Evolutionary conservation across 2,329 filamentous ascomycete genomes (phyloP), one percentile per base, ranked within the genome.

Genomic region (Beauveria caledonica): DNA sequence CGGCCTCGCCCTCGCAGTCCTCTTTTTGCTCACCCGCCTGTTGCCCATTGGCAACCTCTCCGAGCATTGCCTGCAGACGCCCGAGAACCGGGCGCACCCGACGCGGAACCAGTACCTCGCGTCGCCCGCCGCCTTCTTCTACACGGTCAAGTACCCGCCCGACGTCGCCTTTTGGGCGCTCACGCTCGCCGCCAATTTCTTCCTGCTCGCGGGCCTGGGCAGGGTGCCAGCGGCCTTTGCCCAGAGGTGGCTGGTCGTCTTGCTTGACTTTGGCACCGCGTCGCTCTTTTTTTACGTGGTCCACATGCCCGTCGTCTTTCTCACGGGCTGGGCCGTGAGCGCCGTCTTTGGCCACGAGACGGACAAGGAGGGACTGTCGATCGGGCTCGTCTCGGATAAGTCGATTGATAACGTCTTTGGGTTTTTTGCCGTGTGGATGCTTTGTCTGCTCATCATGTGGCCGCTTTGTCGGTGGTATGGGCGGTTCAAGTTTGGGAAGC

Each of bases 131-230:
- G 73, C 77, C 6, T 79, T 79, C 68, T 77, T 79, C 66, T 79
- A 78, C 68, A 64, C 78, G 48, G 66, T 73, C 63, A 79, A 79
- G 65, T 78, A 78, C 52, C 77, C 77, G 0, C 77, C 77, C 5
- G 77, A 79, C 62, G 69, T 79, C 4, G 76, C 76, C 3, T 79
- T 77, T 62, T 77, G 74, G 70, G 68, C 75, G 3, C 74, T 73
- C 40, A 75, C 74, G 11, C 68, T 78, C 50, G 71, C 72, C 0
- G 71, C 63, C 5, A 78, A 74, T 62, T 65, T 78, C 0, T 62
- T 76, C 3, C 66, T 78, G 0, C 70, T 79, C 0, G 73, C 73
- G 1, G 19, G 70, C 1, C 75, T 79, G 6, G 67, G 67, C 1
- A 64, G 67, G 0, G 52, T 77, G 1, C 76, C 77, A 0, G 58